phyloP scores from a whole-genome alignment of 139 green algal species.

The Zygnema cylindricum region DNA sequence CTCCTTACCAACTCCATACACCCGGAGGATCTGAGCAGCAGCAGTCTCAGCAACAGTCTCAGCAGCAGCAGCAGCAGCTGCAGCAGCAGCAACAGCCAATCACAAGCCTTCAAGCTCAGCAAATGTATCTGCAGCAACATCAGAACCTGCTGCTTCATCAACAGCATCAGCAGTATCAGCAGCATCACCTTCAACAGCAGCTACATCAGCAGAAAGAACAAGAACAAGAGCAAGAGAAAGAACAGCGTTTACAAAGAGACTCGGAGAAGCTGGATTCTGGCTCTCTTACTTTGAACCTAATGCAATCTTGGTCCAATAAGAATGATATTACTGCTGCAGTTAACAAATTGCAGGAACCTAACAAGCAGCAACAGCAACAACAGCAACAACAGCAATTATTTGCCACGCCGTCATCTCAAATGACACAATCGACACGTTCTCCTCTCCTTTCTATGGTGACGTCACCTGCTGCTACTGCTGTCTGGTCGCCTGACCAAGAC shows the following conservation, averaged over 20 bases:
- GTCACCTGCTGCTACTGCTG: neutral
- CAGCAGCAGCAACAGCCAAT: neutral
- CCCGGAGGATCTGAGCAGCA: neutral
- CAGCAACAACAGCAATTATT: neutral
- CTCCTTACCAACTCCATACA: too few relatives aligned
- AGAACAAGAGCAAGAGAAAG: too few relatives aligned
- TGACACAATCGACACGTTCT: too few relatives aligned
- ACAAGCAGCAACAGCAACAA: neutral
- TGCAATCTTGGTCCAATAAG: neutral
- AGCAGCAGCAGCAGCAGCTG: neutral
- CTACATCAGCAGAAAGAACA: too few relatives aligned
- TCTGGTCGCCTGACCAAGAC: too few relatives aligned
- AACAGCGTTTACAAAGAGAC: too few relatives aligned
- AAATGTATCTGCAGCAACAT: neutral
- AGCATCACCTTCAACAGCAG: too few relatives aligned
- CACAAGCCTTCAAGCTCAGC: too few relatives aligned
- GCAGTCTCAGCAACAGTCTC: neutral
- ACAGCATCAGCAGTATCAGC: too few relatives aligned
- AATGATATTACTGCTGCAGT: neutral
- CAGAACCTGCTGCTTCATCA: too few relatives aligned
- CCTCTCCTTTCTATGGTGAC: neutral
- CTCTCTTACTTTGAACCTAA: neutral
- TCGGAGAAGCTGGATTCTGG: neutral
- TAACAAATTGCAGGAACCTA: neutral
- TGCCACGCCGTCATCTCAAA: too few relatives aligned